Evolutionary conservation across 768 basidiomycete species (phyloP).

Genomic region (Tephrocybe rancida): DNA sequence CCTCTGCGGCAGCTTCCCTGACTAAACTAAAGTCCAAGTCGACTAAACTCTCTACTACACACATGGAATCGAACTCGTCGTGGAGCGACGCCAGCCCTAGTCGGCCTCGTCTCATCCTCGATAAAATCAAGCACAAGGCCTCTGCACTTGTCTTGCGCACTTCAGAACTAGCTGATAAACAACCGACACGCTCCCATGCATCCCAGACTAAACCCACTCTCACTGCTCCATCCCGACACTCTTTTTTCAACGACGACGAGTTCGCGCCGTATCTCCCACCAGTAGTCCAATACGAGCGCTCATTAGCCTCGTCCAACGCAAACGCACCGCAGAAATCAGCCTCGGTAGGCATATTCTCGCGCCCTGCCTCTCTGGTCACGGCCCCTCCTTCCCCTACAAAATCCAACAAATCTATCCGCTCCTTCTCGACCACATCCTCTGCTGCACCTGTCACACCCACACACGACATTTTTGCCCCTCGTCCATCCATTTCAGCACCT

Average conservation of each 20-base stretch:
- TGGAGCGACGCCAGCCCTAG: constrained; percentile 6
- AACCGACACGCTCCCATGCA: constrained; percentile 1
- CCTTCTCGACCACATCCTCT: constrained; percentile 9
- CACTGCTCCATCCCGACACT: constrained; percentile 9
- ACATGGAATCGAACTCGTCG: not conserved
- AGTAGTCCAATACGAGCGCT: constrained; percentile 16
- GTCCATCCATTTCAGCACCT: not conserved
- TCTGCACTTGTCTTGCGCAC: constrained; percentile 16
- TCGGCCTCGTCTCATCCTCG: constrained; percentile 18
- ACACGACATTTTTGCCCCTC: constrained; percentile 2
- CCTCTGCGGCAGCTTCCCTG: too few relatives aligned
- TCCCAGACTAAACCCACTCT: constrained; percentile 10
- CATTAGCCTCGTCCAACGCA: not conserved
- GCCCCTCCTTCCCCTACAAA: constrained; percentile 12
- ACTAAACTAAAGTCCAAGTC: too few relatives aligned
- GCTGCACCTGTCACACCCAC: constrained; percentile 5
- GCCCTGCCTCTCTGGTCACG: constrained; percentile 17
- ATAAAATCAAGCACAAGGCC: constrained; percentile 22
- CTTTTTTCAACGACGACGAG: constrained; percentile 14
- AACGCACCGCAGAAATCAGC: too few relatives aligned
- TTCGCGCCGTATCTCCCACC: constrained; percentile 20
- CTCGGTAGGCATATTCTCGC: constrained; percentile 17
- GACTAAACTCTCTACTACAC: too few relatives aligned
- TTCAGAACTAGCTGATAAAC: constrained; percentile 1
- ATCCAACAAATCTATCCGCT: not conserved